phyloP scores from a whole-genome alignment of 1,139 yeast species.

The Candida frijolesensis region DNA sequence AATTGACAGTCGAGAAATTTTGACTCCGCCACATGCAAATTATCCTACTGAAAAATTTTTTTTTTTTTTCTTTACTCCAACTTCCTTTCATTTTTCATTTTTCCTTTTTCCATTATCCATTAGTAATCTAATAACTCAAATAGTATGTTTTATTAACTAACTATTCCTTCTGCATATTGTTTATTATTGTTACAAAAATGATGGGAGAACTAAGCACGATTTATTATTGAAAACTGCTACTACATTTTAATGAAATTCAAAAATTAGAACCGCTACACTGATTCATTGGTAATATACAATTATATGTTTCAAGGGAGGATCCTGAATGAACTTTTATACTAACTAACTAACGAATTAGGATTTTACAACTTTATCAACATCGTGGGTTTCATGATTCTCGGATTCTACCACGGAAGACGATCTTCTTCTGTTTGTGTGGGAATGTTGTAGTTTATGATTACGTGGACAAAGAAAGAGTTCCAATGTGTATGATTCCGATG shows the following conservation, averaged over 20 bases:
- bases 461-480: neutral
- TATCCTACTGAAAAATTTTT: neutral
- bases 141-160: neutral
- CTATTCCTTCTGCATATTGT: neutral
- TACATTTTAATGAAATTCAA: slow-evolving; percentile 19
- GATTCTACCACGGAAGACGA: slow-evolving; percentile 1
- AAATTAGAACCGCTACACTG: slow-evolving; percentile 34
- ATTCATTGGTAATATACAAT: slow-evolving; percentile 8
- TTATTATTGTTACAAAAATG: slow-evolving; percentile 6
- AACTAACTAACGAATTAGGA: neutral
- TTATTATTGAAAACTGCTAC: slow-evolving; percentile 5
- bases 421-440: neutral
- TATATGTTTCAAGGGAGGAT: neutral
- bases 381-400: neutral
- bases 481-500: neutral
- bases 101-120: neutral
- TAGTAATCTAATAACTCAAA: neutral
- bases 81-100: neutral
- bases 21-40: no score
- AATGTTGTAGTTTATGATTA: neutral
- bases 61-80: no score
- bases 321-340: neutral
- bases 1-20: no score
- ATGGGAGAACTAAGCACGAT: slow-evolving; percentile 15
- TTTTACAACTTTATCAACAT: neutral